These are phyloP conservation scores for Ganoderma multipileum DNA, from an alignment of 1,284 basidiomycete species.

Conservation along the genomic window DNA sequence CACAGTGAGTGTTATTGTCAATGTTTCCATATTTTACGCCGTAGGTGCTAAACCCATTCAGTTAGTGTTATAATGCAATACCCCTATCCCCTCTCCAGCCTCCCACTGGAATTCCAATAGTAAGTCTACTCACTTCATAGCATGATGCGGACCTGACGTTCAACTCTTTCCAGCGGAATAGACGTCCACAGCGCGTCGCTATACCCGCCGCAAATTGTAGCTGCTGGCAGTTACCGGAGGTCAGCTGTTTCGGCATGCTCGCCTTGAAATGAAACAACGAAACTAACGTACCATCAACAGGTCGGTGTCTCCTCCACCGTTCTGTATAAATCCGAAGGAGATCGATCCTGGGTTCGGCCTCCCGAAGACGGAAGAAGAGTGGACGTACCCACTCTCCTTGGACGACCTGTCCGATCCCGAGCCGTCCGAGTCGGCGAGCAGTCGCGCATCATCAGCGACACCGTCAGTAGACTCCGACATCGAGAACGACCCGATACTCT, in stretches of 20 bases:
- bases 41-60: neutral
- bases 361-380: constrained; percentile 1
- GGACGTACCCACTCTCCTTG: neutral
- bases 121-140: neutral
- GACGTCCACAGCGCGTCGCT: neutral
- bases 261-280: neutral
- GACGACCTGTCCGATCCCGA: neutral
- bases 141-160: neutral
- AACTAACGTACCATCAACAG: neutral
- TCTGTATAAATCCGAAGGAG: neutral
- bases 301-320: neutral
- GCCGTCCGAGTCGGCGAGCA: neutral
- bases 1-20: neutral
- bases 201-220: neutral
- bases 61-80: neutral
- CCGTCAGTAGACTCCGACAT: neutral
- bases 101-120: neutral
- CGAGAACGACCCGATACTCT: neutral
- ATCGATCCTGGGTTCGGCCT: constrained; percentile 1
- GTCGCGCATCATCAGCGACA: neutral
- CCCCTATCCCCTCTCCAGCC: neutral
- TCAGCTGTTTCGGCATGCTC: neutral
- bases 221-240: neutral
- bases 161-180: neutral
- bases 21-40: neutral